These are phyloP conservation scores for Theileria annulata DNA, from an alignment of 169 alveolate species.

Conservation along the genomic window DNA sequence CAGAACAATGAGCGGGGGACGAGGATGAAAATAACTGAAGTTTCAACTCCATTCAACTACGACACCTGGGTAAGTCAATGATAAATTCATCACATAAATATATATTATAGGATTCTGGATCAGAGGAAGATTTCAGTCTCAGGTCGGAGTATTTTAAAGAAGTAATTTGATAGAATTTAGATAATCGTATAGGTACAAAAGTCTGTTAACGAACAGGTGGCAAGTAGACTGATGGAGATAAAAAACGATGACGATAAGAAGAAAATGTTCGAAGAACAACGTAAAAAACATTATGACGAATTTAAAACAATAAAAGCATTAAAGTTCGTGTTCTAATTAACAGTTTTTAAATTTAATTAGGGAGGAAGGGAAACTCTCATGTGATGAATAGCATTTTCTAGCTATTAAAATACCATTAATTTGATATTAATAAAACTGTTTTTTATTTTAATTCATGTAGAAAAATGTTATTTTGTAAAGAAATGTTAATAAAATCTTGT, in stretches of 20 bases:
- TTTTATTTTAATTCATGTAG: no score
- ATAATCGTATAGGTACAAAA: neutral
- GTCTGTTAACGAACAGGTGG: slow-evolving; percentile 27
- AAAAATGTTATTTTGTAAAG: no score
- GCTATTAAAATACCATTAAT: neutral
- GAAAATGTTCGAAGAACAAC: slow-evolving; percentile 33
- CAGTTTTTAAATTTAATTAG: neutral
- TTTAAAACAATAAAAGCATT: slow-evolving; percentile 8
- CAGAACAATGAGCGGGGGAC: slow-evolving; percentile 85
- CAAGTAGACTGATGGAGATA: slow-evolving; percentile 27
- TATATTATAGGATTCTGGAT: slow-evolving; percentile 40
- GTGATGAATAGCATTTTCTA: neutral
- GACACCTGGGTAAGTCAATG: slow-evolving; percentile 55
- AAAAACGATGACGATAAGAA: slow-evolving; percentile 11
- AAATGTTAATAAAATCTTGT: no score
- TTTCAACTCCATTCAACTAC: slow-evolving; percentile 80
- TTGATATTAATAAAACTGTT: no score
- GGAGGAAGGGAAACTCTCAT: slow-evolving; percentile 19
- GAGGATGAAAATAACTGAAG: slow-evolving; percentile 78
- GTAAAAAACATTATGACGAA: slow-evolving; percentile 54
- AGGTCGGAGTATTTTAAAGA: neutral
- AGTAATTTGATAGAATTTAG: neutral
- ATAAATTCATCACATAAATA: neutral
- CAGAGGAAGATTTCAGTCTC: slow-evolving; percentile 34
- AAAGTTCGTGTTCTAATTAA: neutral